Evolutionary conservation across 768 basidiomycete genomes (phyloP), one percentile per base, ranked within the genome.

Genomic region (Naganishia onofrii): DNA sequence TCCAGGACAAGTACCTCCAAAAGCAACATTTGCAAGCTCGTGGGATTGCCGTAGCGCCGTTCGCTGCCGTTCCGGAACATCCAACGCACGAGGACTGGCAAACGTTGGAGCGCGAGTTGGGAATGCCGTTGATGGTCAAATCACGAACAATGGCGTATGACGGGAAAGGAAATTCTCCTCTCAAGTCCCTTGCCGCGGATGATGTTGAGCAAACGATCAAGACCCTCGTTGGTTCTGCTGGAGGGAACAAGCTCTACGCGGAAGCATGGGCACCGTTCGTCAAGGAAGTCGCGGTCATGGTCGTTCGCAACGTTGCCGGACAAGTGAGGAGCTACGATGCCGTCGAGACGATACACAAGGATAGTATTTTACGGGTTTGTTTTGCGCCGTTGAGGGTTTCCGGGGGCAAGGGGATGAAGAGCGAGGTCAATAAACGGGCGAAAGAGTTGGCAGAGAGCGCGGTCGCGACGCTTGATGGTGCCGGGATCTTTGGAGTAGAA

Each of bases 401-500:
- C 55, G 86, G 82, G 70, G 34, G 32, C 3, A 76, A 72, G 54
- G 75, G 72, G 73, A 76, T 67, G 29, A 82, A 93, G 3, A 80
- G 85, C 26, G 80, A 81, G 9, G 82, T 94, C 2, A 81, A 85
- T 28, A 79, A 79, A 9, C 83, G 86, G 55, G 94, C 92, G 19
- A 86, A 87, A 70, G 76, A 77, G 4, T 82, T 94, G 36, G 96
- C 95, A 0, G 91, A 94, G 81, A 82, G 84, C 42, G 92, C 94
- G 0, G 85, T 97, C 28, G 85, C 82, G 70, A 87, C 88, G 8
- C 85, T 98, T 44, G 81, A 87, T 21, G 95, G 94, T 3, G 94
- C 93, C 10, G 96, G 96, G 13, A 87, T 97, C 29, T 98, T 96
- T 82, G 96, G 94, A 0, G 94, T 99, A 0, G 96, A 99, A 81